These are phyloP conservation scores for Lonicera japonica DNA, from an alignment of 129 eudicot species.

Conservation along the genomic window DNA sequence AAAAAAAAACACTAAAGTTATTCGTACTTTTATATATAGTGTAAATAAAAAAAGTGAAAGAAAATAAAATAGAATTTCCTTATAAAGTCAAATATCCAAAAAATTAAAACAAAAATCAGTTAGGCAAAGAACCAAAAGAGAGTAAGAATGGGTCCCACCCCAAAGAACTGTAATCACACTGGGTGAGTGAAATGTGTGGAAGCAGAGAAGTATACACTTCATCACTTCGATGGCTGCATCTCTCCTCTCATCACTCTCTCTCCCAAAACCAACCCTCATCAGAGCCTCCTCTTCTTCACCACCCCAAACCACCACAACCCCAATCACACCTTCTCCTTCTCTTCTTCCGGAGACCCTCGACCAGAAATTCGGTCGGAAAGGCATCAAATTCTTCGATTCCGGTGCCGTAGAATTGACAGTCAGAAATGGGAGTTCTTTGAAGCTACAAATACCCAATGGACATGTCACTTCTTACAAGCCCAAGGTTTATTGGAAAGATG, in stretches of 20 bases:
- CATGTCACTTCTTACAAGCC: constrained; percentile 89
- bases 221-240: constrained; percentile 38
- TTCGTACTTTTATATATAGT: too few species aligned
- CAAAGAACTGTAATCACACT: not conserved
- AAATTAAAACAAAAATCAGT: too few species aligned
- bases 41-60: too few species aligned
- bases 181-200: constrained; percentile 10
- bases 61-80: too few species aligned
- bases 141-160: not conserved
- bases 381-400: constrained; percentile 54
- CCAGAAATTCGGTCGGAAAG: constrained; percentile 79
- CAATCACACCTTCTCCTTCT: too few species aligned
- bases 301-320: constrained; percentile 19
- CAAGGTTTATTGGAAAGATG: constrained; percentile 90
- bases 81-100: too few species aligned
- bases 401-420: constrained; percentile 64
- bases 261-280: constrained; percentile 48
- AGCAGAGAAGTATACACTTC: constrained; percentile 12
- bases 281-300: constrained; percentile 63
- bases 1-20: too few species aligned
- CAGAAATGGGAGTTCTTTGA: constrained; percentile 82
- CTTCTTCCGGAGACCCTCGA: constrained; percentile 38
- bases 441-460: constrained; percentile 61
- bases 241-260: constrained; percentile 50
- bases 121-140: not conserved